Evolutionary conservation across 2,329 filamentous ascomycete genomes (phyloP), one percentile per base, ranked within the genome.

Genomic region (Colletotrichum neosansevieriae): DNA sequence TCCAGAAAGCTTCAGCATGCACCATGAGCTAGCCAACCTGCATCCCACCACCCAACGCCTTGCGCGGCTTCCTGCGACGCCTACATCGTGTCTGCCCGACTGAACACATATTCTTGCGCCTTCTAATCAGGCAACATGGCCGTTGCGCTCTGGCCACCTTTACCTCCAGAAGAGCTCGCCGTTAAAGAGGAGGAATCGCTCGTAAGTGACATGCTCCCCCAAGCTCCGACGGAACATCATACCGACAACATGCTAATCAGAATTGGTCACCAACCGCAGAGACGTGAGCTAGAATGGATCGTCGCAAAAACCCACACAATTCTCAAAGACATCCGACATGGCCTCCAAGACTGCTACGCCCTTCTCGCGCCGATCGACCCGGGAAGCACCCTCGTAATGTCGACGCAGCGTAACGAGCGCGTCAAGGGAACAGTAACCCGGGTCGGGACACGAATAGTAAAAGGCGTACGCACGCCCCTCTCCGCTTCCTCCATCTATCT

Each of bases 391-490:
- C 88, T 99, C 32, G 94, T 96, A 34, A 86, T 99, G 72, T 96
- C 92, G 70, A 97, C 94, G 13, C 87, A 92, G 63, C 89, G 94
- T 63, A 95, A 93, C 63, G 96, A 99, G 82, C 89, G 88, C 72
- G 90, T 98, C 71, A 99, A 99, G 79, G 96, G 96, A 17, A 93
- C 94, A 74, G 89, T 98, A 69, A 98, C 95, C 1, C 89, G 96
- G 61, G 89, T 97, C 40, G 96, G 96, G 44, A 93, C 93, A n/a
- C 89, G 92, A 58, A 91, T 99, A 71, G 91, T 97, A 71, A 97
- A 97, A 78, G 95, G 94, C 72, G 93, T 94, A 84, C 74, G 90
- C 85, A 6, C 4, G 32, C n/a, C 19, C 1, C 5, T 3, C 34
- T 21, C 17, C 3, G 58, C 21, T 24, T 24, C 24, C 24, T 24